Conservation (phyloP, 1,284 basidiomycete genomes). For the Ceratobasidium sp. region DNA sequence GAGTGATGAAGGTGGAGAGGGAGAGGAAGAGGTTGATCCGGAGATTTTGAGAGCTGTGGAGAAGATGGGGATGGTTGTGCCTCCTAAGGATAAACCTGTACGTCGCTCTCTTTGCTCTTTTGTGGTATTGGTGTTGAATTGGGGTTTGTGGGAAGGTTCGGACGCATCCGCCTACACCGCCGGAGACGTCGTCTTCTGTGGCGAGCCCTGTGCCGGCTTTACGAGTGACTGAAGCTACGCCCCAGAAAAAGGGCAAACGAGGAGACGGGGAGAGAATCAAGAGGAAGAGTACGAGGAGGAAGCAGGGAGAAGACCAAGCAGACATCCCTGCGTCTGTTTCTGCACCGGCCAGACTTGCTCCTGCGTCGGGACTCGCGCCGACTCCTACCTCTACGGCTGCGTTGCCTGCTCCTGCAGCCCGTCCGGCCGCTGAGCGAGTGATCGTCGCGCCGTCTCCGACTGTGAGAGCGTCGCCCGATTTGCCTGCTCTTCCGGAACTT, state of each 20-base stretch:
- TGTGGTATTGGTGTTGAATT: constrained; percentile 5
- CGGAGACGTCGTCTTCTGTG: neutral
- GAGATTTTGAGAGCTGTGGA: constrained; percentile 34
- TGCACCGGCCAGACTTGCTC: neutral
- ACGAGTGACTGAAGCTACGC: constrained; percentile 22
- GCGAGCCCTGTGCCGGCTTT: constrained; percentile 14
- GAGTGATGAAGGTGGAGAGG: constrained; percentile 67
- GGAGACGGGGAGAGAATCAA: neutral
- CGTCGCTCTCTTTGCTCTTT: constrained; percentile 18
- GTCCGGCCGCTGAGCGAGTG: neutral
- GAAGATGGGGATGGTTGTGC: constrained; percentile 35
- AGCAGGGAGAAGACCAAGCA: neutral
- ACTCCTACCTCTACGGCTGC: neutral
- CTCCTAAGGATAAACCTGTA: constrained; percentile 18
- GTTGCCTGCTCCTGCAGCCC: neutral
- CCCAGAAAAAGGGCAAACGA: constrained; percentile 5
- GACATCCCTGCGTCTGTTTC: too few species aligned
- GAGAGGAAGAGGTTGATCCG: constrained; percentile 49
- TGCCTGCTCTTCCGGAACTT: neutral
- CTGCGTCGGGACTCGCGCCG: neutral
- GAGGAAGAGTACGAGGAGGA: constrained; percentile 2
- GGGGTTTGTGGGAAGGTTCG: neutral
- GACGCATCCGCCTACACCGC: constrained; percentile 27
- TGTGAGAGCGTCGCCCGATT: neutral
- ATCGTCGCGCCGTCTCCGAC: neutral